Base-by-base conservation (phyloP, 1,139 yeast species). In the Scheffersomyces cryptocercus region DNA sequence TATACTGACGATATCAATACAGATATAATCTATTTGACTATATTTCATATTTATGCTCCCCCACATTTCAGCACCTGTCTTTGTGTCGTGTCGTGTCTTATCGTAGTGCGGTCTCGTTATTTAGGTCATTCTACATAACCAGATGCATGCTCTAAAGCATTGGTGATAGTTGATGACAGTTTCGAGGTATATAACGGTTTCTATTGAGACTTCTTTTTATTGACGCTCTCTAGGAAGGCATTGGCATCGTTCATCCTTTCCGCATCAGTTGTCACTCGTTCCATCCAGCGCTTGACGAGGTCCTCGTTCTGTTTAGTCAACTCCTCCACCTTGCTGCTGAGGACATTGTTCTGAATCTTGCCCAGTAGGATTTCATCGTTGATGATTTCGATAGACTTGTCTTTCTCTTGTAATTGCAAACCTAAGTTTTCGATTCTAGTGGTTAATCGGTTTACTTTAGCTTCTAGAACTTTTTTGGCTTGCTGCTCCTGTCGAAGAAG, bases 321-420 rank as follows among this genome's bases (percentile, higher is more conserved):
- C 16, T 59, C 55, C 4, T 55, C 56, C n/a, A 76, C 61, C 46
- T 68, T 68, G 5, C 75, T 76, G 32, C 70, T 77, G 38, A 84
- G 62, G 20, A 88, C 75, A 51, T 85, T 87, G 49, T 81, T 77
- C 59, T 86, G 95, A 41, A 89, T 82, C 55, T 83, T 87, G 40
- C 77, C 66, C 24, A 88, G 79, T 38, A 89, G 69, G 12, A 85
- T 65, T 52, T 87, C 95, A 59, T 88, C 95, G 51, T 86, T 85
- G 35, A 85, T 67, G 12, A 76, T 66, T 51, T 84, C 89, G 20
- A 82, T 71, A 11, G 82, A 75, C 49, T 77, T 75, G 42, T 75
- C 74, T 61, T 78, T 81, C 49, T 82, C 76, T n/a, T 56, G 56
- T 3, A 79, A 58, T 41, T 81, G 84, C 39, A 77, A 73, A n/a